phyloP scores from a whole-genome alignment of 1,284 basidiomycete species.

The Xerocomus cyaneibrunnescens region DNA sequence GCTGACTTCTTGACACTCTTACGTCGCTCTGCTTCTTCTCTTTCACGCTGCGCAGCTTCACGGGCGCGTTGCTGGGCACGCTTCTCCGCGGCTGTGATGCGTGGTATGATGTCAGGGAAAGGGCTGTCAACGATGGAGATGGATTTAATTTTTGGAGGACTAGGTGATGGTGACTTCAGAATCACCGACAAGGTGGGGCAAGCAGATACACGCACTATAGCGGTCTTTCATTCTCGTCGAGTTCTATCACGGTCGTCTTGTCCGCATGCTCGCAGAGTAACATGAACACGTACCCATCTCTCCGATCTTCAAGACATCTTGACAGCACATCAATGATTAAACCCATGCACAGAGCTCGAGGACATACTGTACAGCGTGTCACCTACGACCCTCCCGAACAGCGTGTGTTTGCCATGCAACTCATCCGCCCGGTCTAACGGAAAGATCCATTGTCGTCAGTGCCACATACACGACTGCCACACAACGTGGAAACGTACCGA shows the following conservation, averaged over 20 bases:
- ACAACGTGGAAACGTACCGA: slow-evolving; percentile 50
- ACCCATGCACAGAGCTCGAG: background rate
- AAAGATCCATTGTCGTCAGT: background rate
- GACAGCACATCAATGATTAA: slow-evolving; percentile 2
- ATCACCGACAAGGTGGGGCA: background rate
- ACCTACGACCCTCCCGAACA: slow-evolving; percentile 80
- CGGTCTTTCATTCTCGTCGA: slow-evolving; percentile 80
- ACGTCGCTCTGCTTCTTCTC: slow-evolving; percentile 71
- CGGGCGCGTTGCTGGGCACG: slow-evolving; percentile 78
- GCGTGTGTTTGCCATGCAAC: slow-evolving; percentile 84
- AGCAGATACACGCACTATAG: slow-evolving; percentile 65
- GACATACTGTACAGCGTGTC: slow-evolving; percentile 85
- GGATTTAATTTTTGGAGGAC: slow-evolving; percentile 86
- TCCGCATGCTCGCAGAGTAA: background rate
- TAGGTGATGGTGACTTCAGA: slow-evolving; percentile 31
- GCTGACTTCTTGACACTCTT: slow-evolving; percentile 83
- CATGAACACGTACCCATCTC: slow-evolving; percentile 61
- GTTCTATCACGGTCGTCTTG: slow-evolving; percentile 50
- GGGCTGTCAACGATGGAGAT: slow-evolving; percentile 90
- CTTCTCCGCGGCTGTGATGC: slow-evolving; percentile 94
- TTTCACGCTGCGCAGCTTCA: slow-evolving; percentile 71
- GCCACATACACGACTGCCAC: background rate
- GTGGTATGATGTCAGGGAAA: slow-evolving; percentile 91
- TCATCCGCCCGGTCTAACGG: slow-evolving; percentile 79
- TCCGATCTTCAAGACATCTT: slow-evolving; percentile 88